A percentile compares a stretch with the other conserved stretches of the same genome.
These are phyloP conservation scores for Picea glauca DNA, from an alignment of 75 land plant species.

Conservation along the genomic window DNA sequence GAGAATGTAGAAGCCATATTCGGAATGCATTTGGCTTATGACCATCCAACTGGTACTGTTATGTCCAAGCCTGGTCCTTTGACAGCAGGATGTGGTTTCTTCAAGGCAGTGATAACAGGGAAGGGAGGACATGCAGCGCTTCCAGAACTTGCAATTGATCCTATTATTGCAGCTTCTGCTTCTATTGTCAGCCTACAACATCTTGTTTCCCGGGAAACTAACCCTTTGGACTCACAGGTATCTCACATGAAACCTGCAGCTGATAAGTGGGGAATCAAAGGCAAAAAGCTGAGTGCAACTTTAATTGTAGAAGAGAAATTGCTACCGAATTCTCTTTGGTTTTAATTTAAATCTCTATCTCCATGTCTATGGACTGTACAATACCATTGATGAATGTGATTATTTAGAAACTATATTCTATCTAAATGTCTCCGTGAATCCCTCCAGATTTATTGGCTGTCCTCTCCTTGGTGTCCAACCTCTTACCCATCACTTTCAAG, in stretches of 20 bases:
- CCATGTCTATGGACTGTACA: no score
- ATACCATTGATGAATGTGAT: no score
- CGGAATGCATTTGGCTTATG: conserved; percentile 54
- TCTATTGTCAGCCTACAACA: conserved; percentile 80
- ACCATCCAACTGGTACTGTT: conserved; percentile 41
- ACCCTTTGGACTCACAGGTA: conserved; percentile 92
- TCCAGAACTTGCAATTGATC: conserved; percentile 76
- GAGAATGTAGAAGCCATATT: conserved; percentile 82
- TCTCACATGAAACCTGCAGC: background rate
- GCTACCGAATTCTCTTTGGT: no score
- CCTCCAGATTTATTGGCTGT: no score
- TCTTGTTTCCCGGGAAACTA: conserved; percentile 78
- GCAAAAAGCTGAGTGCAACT: no score
- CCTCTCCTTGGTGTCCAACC: no score
- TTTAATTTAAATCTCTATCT: no score
- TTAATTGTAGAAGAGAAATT: no score
- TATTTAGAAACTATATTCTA: no score
- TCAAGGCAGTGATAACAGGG: conserved; percentile 73
- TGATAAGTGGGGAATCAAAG: no score
- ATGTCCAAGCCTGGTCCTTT: conserved; percentile 54
- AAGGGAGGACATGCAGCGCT: conserved; percentile 90
- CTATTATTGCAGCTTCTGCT: conserved; percentile 77
- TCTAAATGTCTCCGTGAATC: no score
- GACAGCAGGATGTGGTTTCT: conserved; percentile 72
- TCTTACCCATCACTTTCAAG: no score